Percentiles rank a stretch among this genome's conserved stretches.
phyloP scores from a whole-genome alignment of 345 rosid species.

The Pistacia vera region DNA sequence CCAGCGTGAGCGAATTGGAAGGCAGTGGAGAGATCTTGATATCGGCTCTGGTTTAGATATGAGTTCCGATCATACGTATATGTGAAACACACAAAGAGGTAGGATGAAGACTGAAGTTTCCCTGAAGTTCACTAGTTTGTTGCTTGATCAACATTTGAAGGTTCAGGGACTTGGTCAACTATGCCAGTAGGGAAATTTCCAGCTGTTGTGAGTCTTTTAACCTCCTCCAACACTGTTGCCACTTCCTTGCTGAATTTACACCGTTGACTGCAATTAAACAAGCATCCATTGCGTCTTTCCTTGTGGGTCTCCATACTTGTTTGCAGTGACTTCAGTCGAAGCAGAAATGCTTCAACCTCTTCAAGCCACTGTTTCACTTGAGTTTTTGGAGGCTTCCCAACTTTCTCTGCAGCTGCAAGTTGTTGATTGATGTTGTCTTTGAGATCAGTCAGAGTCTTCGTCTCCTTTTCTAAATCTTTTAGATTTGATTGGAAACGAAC shows the following conservation, averaged over 20 bases:
- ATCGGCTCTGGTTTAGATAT: no score
- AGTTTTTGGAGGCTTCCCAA: conserved; percentile 19
- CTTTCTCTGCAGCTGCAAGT: conserved; percentile 25
- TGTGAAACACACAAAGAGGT: no score
- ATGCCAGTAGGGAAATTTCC: no score
- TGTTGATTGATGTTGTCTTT: conserved; percentile 18
- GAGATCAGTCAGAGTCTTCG: conserved; percentile 11
- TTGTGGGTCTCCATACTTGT: neutral
- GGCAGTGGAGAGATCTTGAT: no score
- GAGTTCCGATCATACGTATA: no score
- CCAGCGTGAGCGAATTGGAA: no score
- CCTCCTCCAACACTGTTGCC: neutral
- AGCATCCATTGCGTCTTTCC: neutral
- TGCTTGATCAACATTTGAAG: no score
- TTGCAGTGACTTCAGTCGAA: neutral
- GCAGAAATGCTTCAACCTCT: neutral
- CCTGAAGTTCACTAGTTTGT: no score
- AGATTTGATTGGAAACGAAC: conserved; percentile 1
- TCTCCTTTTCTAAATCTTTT: no score
- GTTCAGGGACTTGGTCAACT: no score
- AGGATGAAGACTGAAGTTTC: no score
- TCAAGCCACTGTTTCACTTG: conserved; percentile 25
- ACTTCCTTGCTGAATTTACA: conserved; percentile 14
- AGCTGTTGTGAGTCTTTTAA: no score
- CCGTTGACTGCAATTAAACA: conserved; percentile 14